Evolutionary conservation across 805 yeast genomes (phyloP).

Genomic region (Cyberlindnera galapagoensis): DNA sequence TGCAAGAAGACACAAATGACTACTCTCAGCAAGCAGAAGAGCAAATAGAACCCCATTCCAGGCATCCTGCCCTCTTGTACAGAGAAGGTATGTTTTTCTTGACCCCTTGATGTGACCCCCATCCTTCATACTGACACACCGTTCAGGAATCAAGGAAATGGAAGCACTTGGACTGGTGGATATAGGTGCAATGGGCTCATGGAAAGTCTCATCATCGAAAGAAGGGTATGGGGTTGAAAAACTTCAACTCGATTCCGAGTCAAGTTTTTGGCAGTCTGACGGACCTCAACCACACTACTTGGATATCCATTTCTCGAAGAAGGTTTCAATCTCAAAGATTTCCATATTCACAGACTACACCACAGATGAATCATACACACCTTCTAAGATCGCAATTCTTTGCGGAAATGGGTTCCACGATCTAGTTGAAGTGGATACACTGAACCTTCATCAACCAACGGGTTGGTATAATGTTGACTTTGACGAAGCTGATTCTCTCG

Average conservation of each 20-base stretch:
- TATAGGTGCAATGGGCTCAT: slow-evolving; percentile 72
- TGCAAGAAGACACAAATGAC: slow-evolving; percentile 14
- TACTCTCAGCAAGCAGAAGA: slow-evolving; percentile 1
- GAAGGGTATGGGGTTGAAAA: slow-evolving; percentile 66
- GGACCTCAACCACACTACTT: slow-evolving; percentile 84
- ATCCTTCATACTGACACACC: slow-evolving; percentile 1
- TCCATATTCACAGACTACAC: slow-evolving; percentile 65
- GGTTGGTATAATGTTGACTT: slow-evolving; percentile 75
- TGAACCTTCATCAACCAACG: slow-evolving; percentile 55
- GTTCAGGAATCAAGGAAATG: slow-evolving; percentile 44
- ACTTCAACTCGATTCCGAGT: slow-evolving; percentile 66
- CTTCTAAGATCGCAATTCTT: slow-evolving; percentile 53
- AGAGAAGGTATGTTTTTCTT: slow-evolving; percentile 12
- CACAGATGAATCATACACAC: slow-evolving; percentile 90
- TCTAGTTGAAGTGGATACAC: slow-evolving; percentile 55
- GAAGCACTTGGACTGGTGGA: slow-evolving; percentile 61
- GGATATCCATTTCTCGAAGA: slow-evolving; percentile 72
- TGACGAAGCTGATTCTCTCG: slow-evolving; percentile 23
- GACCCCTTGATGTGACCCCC: neutral
- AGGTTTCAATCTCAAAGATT: slow-evolving; percentile 61
- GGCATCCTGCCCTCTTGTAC: slow-evolving; percentile 12
- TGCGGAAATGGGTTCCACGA: slow-evolving; percentile 83
- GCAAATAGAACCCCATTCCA: slow-evolving; percentile 1
- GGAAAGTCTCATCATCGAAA: slow-evolving; percentile 77
- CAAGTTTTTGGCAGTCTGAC: slow-evolving; percentile 89